These are phyloP conservation scores for Fusarium albosuccineum DNA, from an alignment of 2,329 filamentous ascomycete species.

Conservation along the genomic window DNA sequence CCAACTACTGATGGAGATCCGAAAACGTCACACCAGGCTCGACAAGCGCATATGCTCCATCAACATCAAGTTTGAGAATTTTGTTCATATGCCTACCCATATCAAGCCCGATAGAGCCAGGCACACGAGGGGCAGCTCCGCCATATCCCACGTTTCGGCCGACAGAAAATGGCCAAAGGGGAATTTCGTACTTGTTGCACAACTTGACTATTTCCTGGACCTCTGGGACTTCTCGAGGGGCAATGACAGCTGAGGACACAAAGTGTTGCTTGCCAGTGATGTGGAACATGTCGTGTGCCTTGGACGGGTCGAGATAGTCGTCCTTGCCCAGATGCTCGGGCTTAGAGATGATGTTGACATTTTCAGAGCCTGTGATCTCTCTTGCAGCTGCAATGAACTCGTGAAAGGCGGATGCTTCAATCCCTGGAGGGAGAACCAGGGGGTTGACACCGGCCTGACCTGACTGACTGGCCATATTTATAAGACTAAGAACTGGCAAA, in stretches of 20 bases:
- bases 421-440: constrained; percentile 24
- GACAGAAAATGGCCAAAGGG: constrained; percentile 38
- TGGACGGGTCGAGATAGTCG: constrained; percentile 34
- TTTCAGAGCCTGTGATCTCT: constrained; percentile 2
- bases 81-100: constrained; percentile 37
- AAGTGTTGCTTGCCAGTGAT: constrained; percentile 32
- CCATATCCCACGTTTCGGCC: constrained; percentile 38
- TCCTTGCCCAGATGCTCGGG: constrained; percentile 16
- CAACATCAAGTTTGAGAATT: constrained; percentile 31
- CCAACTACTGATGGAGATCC: constrained; percentile 32
- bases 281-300: constrained; percentile 39
- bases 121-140: constrained; percentile 31
- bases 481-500: neutral
- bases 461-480: neutral
- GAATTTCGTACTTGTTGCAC: constrained; percentile 35
- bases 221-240: constrained; percentile 29
- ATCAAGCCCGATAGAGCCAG: constrained; percentile 23
- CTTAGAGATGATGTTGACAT: constrained; percentile 24
- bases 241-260: constrained; percentile 31
- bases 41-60: constrained; percentile 31
- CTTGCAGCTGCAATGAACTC: constrained; percentile 21
- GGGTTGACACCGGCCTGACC: neutral
- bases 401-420: constrained; percentile 9
- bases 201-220: constrained; percentile 27
- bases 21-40: constrained; percentile 32